Conservation (phyloP, 345 rosid genomes). For the Iberis pinnata region DNA sequence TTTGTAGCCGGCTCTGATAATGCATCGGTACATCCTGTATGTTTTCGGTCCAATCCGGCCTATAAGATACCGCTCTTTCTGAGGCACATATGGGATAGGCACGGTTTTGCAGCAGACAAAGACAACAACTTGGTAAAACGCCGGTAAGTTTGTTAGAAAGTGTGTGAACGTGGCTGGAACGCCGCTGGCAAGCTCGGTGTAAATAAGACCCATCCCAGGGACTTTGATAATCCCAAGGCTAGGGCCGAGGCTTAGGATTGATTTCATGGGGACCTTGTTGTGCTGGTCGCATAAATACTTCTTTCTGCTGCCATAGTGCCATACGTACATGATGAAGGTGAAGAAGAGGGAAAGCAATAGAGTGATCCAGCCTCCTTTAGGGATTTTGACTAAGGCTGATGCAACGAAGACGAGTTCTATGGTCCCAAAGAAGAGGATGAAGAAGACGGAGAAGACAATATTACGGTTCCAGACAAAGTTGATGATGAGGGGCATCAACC, state of each 20-base stretch:
- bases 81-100: conserved; percentile 73
- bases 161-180: conserved; percentile 77
- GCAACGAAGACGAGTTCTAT: conserved; percentile 61
- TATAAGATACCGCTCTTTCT: conserved; percentile 74
- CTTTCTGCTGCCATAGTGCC: conserved; percentile 81
- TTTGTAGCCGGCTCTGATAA: conserved; percentile 79
- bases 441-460: conserved; percentile 42
- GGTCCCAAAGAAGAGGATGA: conserved; percentile 53
- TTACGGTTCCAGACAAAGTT: conserved; percentile 59
- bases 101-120: conserved; percentile 81
- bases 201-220: conserved; percentile 91
- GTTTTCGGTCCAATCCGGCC: conserved; percentile 94
- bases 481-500: conserved; percentile 65
- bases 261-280: conserved; percentile 74
- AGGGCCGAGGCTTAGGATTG: conserved; percentile 69
- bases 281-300: conserved; percentile 72
- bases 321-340: conserved; percentile 51
- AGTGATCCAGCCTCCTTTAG: conserved; percentile 76
- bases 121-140: conserved; percentile 84
- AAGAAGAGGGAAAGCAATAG: conserved; percentile 50
- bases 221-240: conserved; percentile 81
- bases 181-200: conserved; percentile 69
- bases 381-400: conserved; percentile 53
- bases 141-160: conserved; percentile 76
- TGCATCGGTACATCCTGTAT: conserved; percentile 79